Evolutionary conservation across 345 rosid species (phyloP).

Genomic region (Gossypium longicalyx): DNA sequence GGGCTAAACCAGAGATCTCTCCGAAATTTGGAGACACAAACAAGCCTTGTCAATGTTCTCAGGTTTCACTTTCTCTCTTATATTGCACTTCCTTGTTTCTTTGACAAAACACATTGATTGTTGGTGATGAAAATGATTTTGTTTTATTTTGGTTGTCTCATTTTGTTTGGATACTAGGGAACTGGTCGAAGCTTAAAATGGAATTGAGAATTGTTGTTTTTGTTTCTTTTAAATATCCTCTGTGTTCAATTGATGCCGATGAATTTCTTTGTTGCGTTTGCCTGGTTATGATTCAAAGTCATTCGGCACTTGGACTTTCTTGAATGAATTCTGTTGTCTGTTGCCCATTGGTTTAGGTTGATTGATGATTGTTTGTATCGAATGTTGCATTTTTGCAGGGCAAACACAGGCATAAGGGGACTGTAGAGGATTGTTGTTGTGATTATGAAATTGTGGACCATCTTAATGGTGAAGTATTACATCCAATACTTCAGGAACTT

Average conservation of each 20-base stretch:
- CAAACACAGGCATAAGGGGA: constrained; percentile 49
- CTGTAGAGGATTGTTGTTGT: constrained; percentile 88
- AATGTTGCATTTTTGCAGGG: constrained; percentile 29
- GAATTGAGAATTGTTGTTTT: neutral
- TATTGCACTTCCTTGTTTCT: neutral
- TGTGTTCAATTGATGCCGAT: neutral
- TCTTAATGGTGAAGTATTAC: constrained; percentile 57
- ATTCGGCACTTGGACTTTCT: neutral
- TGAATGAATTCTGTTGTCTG: neutral
- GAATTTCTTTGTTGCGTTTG: neutral
- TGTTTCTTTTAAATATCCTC: neutral
- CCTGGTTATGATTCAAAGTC: too few species aligned
- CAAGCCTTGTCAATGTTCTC: constrained; percentile 46
- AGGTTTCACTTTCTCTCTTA: constrained; percentile 37
- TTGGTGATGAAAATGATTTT: too few species aligned
- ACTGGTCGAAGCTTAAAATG: neutral
- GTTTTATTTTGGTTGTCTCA: neutral
- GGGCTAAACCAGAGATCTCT: constrained; percentile 10
- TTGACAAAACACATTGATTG: neutral
- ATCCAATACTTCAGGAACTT: constrained; percentile 79
- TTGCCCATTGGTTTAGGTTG: neutral
- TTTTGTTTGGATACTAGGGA: neutral
- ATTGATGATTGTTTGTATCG: neutral
- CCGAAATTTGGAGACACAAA: constrained; percentile 22
- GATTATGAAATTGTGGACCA: constrained; percentile 81